Evolutionary conservation across 148 eudicot species (phyloP), one percentile per base, ranked within the genome.

Genomic region (Chenopodium album): DNA sequence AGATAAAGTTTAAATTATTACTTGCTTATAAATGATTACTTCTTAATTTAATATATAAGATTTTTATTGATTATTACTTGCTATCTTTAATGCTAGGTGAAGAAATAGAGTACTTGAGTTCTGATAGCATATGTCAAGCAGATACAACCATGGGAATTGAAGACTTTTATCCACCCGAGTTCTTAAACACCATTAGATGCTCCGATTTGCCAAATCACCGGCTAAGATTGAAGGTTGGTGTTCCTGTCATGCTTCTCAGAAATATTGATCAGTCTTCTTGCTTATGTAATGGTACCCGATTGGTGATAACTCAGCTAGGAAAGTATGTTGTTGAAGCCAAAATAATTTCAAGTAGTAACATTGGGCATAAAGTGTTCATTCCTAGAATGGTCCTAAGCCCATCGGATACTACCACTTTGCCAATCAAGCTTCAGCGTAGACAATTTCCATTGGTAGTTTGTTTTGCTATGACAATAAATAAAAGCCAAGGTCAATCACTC

Each of bases 201-300:
- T 26, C 44, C 3, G 78, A 46, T 10, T 12, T 75, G 8, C 65
- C 78, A 26, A 54, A 78, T 68, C 73, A 78, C 23, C 9, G 1
- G n/a, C 4, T 66, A 12, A 32, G 34, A 48, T 29, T 78, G 16
- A 78, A 78, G 46, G 31, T 78, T 26, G 73, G 80, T 66, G 63
- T 52, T 8, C 59, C 63, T 0, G 32, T 78, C 16, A 78, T 78
- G 80, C 63, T 78, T 12, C 73, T 78, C 7, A 66, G 73, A n/a
- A 78, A 77, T 26, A 77, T 65, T 1, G 71, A 64, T 2, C 80
- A 41, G 0, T n/a, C 71, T 1, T 37, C 72, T 37, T 31, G 80
- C 2, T 65, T 77, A 9, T 64, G 80, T 34, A 63, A 77, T n/a
- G 71, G 59, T 9, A 64, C 71, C 0, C 4, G 72, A 44, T 65